Evolutionary conservation across 2,329 filamentous ascomycete genomes (phyloP).

Genomic region (Colletotrichum sp.): DNA sequence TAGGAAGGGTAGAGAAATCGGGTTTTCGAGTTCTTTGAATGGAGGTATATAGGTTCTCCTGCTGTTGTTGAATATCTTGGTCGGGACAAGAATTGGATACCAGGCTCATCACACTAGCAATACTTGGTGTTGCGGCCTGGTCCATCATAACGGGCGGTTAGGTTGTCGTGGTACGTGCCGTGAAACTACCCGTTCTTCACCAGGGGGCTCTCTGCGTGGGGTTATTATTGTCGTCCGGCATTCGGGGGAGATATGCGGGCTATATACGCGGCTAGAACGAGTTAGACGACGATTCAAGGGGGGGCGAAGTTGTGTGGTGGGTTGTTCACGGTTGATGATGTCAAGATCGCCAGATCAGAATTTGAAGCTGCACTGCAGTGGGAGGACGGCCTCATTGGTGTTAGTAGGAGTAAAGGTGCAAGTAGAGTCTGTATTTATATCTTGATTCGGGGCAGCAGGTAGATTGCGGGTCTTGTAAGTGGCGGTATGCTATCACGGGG

Average conservation of each 20-base stretch:
- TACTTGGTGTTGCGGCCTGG: not conserved
- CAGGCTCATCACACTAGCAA: no score
- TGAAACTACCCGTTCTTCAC: not conserved
- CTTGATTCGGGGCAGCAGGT: not conserved
- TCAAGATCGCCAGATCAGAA: fast-evolving
- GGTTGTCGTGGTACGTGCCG: not conserved
- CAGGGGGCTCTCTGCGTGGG: not conserved
- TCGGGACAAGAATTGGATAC: not conserved
- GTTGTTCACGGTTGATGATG: not conserved
- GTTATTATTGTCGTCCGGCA: fast-evolving
- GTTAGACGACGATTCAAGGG: not conserved
- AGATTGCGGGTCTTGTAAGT: not conserved
- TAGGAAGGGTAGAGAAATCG: no score
- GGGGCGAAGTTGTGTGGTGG: not conserved
- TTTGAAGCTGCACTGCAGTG: no score
- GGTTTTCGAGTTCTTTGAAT: not conserved
- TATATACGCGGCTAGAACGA: not conserved
- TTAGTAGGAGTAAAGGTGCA: no score
- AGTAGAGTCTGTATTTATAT: not conserved
- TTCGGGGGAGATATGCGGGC: not conserved
- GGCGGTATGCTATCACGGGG: not conserved
- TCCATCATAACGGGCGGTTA: not conserved
- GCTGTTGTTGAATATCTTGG: not conserved
- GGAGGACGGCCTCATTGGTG: no score
- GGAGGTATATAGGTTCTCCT: not conserved